Percentiles rank a stretch among this genome's conserved stretches.
Evolutionary conservation across 2,329 filamentous ascomycete genomes (phyloP).

Genomic region (Trichophyton mentagrophytes): DNA sequence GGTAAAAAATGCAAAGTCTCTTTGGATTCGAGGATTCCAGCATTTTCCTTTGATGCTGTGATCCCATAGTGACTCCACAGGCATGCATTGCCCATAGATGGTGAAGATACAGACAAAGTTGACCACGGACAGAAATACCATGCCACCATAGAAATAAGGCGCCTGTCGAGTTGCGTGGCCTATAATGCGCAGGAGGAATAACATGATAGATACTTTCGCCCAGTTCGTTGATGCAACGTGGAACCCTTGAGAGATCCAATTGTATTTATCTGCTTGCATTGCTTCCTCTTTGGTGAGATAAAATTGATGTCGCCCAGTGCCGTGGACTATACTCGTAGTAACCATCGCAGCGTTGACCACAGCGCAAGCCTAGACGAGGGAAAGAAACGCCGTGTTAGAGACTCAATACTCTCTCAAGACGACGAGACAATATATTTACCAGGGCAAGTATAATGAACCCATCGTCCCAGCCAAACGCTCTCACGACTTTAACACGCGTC

Average conservation of each 20-base stretch:
- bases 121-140: constrained; percentile 7
- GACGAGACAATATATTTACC: neutral
- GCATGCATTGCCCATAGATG: constrained; percentile 8
- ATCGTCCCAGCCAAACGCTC: constrained; percentile 9
- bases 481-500: constrained; percentile 4
- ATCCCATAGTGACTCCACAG: constrained; percentile 7
- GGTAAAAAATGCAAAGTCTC: constrained; percentile 6
- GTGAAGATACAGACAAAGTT: constrained; percentile 7
- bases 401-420: neutral
- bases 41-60: constrained; percentile 5
- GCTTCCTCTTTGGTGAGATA: constrained; percentile 7
- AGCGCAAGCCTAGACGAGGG: constrained; percentile 6
- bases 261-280: constrained; percentile 10
- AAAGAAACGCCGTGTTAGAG: neutral
- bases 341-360: constrained; percentile 6
- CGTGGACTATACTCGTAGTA: constrained; percentile 4
- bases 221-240: constrained; percentile 10
- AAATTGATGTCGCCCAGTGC: constrained; percentile 8
- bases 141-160: constrained; percentile 5
- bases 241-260: constrained; percentile 9
- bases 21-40: constrained; percentile 7
- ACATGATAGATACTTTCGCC: constrained; percentile 9
- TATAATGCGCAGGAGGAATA: constrained; percentile 11
- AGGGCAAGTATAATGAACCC: constrained; percentile 9
- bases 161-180: constrained; percentile 4